Conservation (phyloP, 2,329 filamentous ascomycete species). For the Orbilia oligospora region DNA sequence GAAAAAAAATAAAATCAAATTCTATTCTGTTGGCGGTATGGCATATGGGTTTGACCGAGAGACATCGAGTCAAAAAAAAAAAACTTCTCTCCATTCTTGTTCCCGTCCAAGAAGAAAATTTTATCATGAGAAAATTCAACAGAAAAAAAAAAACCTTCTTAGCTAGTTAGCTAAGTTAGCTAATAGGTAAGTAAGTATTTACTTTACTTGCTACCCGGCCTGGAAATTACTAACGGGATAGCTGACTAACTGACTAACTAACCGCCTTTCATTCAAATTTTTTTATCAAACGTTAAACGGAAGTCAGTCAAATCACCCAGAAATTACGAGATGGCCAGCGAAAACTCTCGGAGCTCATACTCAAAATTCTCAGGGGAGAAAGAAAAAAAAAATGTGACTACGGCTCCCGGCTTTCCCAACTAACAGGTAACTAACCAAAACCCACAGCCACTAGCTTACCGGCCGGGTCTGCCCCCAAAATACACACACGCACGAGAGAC, state of each 20-base stretch:
- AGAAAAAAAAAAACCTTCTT: constrained; percentile 32
- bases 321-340: neutral
- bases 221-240: constrained; percentile 14
- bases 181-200: no score
- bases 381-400: neutral
- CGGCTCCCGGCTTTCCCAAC: neutral
- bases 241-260: neutral
- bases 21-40: constrained; percentile 7
- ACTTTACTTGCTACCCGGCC: neutral
- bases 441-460: constrained; percentile 1
- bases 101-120: neutral
- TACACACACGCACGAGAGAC: neutral
- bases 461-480: no score
- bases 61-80: constrained; percentile 32
- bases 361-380: neutral
- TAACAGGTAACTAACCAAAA: no score
- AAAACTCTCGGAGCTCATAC: constrained; percentile 12
- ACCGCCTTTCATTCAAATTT: neutral
- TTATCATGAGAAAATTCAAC: constrained; percentile 14
- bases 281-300: no score
- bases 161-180: neutral
- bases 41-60: constrained; percentile 4
- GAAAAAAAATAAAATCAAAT: neutral
- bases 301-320: neutral
- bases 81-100: constrained; percentile 13